These are phyloP conservation scores for Solanum infundibuliforme DNA, from an alignment of 257 asterid species.

Conservation along the genomic window DNA sequence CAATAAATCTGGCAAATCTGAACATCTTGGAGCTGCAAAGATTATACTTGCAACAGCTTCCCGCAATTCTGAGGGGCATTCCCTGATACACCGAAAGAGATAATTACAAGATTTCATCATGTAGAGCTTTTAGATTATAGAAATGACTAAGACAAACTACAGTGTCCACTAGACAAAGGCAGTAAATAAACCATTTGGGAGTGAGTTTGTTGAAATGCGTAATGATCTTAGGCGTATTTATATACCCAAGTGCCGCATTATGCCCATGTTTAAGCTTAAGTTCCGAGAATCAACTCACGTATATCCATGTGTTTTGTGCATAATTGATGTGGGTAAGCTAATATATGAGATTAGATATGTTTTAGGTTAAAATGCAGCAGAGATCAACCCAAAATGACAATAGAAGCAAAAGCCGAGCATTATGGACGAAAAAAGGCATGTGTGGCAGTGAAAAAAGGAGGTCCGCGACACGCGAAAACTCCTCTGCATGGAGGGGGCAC, in stretches of 20 bases:
- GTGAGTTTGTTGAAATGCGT: neutral
- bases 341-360: neutral
- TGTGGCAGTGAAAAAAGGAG: neutral
- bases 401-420: neutral
- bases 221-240: neutral
- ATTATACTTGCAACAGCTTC: constrained; percentile 96
- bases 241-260: neutral
- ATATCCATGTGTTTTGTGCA: neutral
- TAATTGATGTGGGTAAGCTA: neutral
- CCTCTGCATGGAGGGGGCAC: neutral
- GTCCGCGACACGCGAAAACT: neutral
- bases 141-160: neutral
- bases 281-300: neutral
- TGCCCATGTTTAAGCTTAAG: neutral
- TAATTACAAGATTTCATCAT: neutral
- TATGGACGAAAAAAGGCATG: neutral
- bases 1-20: constrained; percentile 83
- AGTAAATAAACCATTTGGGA: neutral
- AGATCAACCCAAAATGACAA: neutral
- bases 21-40: constrained; percentile 90
- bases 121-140: neutral
- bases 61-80: constrained; percentile 69
- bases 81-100: constrained; percentile 37
- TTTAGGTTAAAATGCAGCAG: neutral
- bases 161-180: neutral